Evolutionary conservation across 352 stramenopile species (phyloP).

Genomic region (Phytopythium boreale): DNA sequence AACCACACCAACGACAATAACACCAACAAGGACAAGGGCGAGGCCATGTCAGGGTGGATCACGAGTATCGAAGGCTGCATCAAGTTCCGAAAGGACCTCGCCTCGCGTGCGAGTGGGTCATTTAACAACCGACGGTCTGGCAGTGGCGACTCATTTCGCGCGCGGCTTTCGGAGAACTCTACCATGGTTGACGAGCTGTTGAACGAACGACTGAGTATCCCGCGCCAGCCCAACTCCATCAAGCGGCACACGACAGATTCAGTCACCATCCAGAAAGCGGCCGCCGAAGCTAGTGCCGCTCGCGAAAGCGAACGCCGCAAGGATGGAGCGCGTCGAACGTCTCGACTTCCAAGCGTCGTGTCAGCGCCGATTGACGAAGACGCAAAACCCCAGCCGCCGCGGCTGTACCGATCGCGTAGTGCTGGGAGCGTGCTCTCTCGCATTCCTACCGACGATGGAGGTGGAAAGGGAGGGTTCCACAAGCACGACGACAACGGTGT

Average conservation of each 20-base stretch:
- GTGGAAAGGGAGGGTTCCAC: not conserved
- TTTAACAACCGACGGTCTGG: slow-evolving; percentile 27
- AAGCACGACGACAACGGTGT: slow-evolving; percentile 43
- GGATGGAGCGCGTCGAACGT: slow-evolving; percentile 28
- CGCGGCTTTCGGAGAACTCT: slow-evolving; percentile 36
- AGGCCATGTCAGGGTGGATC: slow-evolving; percentile 61
- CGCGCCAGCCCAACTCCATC: slow-evolving; percentile 29
- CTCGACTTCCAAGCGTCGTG: slow-evolving; percentile 36
- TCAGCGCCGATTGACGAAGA: slow-evolving; percentile 25
- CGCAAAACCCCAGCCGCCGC: slow-evolving; percentile 14
- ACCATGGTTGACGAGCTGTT: slow-evolving; percentile 37
- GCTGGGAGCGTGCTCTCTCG: slow-evolving; percentile 62
- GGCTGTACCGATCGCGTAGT: slow-evolving; percentile 57
- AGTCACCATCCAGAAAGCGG: slow-evolving; percentile 51
- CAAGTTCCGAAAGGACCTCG: slow-evolving; percentile 7
- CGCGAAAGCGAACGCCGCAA: slow-evolving; percentile 47
- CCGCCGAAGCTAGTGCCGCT: slow-evolving; percentile 39
- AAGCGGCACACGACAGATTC: slow-evolving; percentile 72
- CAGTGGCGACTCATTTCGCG: slow-evolving; percentile 30
- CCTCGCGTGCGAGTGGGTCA: slow-evolving; percentile 25
- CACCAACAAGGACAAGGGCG: slow-evolving; percentile 18
- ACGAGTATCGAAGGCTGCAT: slow-evolving; percentile 55
- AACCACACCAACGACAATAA: slow-evolving; percentile 24
- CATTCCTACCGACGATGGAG: slow-evolving; percentile 19
- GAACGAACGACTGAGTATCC: slow-evolving; percentile 30